Percentiles rank a stretch among this genome's conserved stretches.
Evolutionary conservation across 208 protist genomes (phyloP).

Genomic region (Trypanosoma theileri): DNA sequence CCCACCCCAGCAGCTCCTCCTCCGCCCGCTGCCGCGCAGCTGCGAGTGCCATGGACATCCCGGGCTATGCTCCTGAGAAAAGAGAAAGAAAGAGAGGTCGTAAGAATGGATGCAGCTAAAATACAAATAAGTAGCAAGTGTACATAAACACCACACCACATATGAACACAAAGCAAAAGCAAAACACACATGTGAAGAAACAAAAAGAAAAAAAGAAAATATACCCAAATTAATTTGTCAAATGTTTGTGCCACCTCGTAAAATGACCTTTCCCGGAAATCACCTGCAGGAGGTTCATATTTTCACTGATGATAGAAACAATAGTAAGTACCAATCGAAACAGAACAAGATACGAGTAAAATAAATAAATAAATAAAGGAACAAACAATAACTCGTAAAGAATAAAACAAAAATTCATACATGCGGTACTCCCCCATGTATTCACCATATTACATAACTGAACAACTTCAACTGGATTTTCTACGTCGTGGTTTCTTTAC

Average conservation of each 20-base stretch:
- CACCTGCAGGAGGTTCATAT: no score
- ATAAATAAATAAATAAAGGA: background rate
- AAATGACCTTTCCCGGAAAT: no score
- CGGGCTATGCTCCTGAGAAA: background rate
- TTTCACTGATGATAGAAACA: background rate
- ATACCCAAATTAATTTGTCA: conserved; percentile 12
- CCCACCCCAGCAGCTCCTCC: conserved; percentile 32
- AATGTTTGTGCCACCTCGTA: no score
- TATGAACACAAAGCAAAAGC: conserved; percentile 9
- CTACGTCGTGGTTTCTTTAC: background rate
- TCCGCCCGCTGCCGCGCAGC: background rate
- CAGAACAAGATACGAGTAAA: background rate
- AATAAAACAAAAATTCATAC: conserved; percentile 7
- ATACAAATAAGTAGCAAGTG: conserved; percentile 17
- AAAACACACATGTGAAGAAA: conserved; percentile 20
- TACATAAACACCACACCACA: background rate
- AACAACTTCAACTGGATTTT: background rate
- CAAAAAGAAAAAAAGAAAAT: conserved; percentile 11
- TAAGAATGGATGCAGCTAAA: conserved; percentile 25
- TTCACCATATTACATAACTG: background rate
- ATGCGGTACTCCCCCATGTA: background rate
- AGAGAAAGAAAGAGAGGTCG: conserved; percentile 2
- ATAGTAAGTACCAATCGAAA: conserved; percentile 1
- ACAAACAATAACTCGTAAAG: background rate
- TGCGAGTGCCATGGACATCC: background rate